phyloP scores from a whole-genome alignment of 345 rosid genomes.

The Brassica napus region DNA sequence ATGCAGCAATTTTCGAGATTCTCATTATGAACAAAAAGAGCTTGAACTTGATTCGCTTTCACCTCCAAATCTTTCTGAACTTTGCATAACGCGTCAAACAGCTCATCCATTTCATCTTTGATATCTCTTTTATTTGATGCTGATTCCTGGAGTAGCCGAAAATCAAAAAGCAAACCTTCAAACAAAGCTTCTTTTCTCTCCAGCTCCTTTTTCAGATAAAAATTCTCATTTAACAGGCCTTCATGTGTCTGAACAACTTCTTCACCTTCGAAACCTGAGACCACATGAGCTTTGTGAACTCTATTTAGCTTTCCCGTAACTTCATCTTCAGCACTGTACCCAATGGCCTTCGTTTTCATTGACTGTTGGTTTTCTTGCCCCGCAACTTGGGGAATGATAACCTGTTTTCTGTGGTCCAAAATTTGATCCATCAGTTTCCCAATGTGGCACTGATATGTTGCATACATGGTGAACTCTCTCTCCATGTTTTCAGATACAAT shows the following conservation, averaged over 20 bases:
- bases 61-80: constrained; percentile 59
- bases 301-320: constrained; percentile 17
- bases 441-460: constrained; percentile 52
- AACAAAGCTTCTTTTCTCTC: constrained; percentile 73
- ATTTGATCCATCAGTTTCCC: constrained; percentile 44
- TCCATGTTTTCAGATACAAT: constrained; percentile 52
- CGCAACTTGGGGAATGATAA: constrained; percentile 1
- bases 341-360: constrained; percentile 18
- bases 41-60: constrained; percentile 67
- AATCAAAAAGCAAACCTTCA: constrained; percentile 89
- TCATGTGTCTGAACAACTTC: constrained; percentile 37
- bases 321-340: constrained; percentile 30
- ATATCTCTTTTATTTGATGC: constrained; percentile 66
- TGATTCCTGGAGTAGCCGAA: constrained; percentile 87
- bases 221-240: constrained; percentile 47
- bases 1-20: constrained; percentile 54
- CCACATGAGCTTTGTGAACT: constrained; percentile 26
- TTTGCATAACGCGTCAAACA: constrained; percentile 50
- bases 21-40: constrained; percentile 50
- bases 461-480: constrained; percentile 57
- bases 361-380: constrained; percentile 30
- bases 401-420: constrained; percentile 34
- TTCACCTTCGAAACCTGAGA: constrained; percentile 39
- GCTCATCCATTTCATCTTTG: constrained; percentile 71
- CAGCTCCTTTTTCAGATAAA: constrained; percentile 65